A percentile compares a stretch with the other conserved stretches of the same genome.
Evolutionary conservation across 164 flowering plant species (phyloP).

Genomic region (Warburgia ugandensis): DNA sequence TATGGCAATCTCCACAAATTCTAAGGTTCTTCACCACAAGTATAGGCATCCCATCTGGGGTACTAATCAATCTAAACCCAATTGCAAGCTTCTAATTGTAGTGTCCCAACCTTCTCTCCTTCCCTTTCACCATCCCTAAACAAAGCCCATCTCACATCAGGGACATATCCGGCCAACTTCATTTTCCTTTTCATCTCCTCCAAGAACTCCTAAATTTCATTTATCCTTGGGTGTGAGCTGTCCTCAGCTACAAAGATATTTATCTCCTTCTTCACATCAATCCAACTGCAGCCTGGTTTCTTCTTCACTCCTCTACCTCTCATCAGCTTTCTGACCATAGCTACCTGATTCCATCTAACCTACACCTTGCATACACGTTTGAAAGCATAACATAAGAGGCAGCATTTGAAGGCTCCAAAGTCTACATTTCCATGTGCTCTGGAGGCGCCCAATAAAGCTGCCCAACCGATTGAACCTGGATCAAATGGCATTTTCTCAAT

Average conservation of each 20-base stretch:
- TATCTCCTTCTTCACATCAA: conserved; percentile 46
- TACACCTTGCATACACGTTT: conserved; percentile 52
- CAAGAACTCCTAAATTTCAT: conserved; percentile 47
- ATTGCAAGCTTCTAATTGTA: conserved; percentile 88
- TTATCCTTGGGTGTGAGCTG: conserved; percentile 57
- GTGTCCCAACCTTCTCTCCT: conserved; percentile 43
- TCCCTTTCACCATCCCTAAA: conserved; percentile 50
- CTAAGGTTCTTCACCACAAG: conserved; percentile 68
- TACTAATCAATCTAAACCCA: conserved; percentile 63
- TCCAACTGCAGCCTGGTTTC: conserved; percentile 84
- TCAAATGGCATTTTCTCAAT: conserved; percentile 55
- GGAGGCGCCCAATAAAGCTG: conserved; percentile 67
- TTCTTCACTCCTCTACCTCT: conserved; percentile 55
- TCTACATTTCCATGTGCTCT: conserved; percentile 59
- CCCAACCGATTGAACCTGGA: conserved; percentile 56
- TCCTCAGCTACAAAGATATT: conserved; percentile 81
- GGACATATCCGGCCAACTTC: conserved; percentile 56
- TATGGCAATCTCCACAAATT: conserved; percentile 82
- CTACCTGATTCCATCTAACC: conserved; percentile 51
- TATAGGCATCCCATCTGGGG: conserved; percentile 45
- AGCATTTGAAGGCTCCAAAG: conserved; percentile 63
- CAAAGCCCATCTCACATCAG: conserved; percentile 53
- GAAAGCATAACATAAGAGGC: conserved; percentile 62
- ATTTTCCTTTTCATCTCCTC: conserved; percentile 49
- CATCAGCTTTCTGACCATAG: conserved; percentile 43